Percentiles rank a stretch among this genome's conserved stretches.
Evolutionary conservation across 1,284 basidiomycete species (phyloP).

Genomic region (Flammula alnicola): DNA sequence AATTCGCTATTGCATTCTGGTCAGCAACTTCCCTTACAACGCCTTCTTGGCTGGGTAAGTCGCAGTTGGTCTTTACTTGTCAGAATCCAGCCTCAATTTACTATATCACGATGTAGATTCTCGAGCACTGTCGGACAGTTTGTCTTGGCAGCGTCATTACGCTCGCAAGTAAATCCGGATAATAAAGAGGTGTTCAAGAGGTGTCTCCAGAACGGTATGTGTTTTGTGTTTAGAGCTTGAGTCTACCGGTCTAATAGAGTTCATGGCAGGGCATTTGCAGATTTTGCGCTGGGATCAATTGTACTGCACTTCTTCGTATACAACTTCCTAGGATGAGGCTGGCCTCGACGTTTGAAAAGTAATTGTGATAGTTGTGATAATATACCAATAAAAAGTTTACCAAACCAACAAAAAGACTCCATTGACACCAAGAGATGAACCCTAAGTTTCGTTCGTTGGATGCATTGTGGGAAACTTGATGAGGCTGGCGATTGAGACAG

Average conservation of each 20-base stretch:
- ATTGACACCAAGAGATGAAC: too few relatives aligned
- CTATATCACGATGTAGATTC: conserved; percentile 61
- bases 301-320: conserved; percentile 98
- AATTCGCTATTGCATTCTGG: conserved; percentile 92
- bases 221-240: not conserved
- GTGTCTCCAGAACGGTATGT: conserved; percentile 92
- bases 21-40: conserved; percentile 97
- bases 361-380: not conserved
- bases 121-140: conserved; percentile 95
- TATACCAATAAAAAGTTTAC: not conserved
- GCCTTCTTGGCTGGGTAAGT: conserved; percentile 94
- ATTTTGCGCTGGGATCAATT: conserved; percentile 93
- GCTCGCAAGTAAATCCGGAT: conserved; percentile 90
- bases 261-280: conserved; percentile 86
- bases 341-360: conserved; percentile 2
- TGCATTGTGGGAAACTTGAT: too few relatives aligned
- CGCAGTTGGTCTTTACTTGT: not conserved
- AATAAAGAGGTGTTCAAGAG: conserved; percentile 84
- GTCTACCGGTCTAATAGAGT: not conserved
- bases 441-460: too few relatives aligned
- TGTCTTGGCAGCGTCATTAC: conserved; percentile 90
- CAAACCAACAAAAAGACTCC: too few relatives aligned
- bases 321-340: conserved; percentile 76
- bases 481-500: too few relatives aligned
- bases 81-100: not conserved